Base-by-base conservation (phyloP, 345 rosid genomes). In the Alliaria petiolata region DNA sequence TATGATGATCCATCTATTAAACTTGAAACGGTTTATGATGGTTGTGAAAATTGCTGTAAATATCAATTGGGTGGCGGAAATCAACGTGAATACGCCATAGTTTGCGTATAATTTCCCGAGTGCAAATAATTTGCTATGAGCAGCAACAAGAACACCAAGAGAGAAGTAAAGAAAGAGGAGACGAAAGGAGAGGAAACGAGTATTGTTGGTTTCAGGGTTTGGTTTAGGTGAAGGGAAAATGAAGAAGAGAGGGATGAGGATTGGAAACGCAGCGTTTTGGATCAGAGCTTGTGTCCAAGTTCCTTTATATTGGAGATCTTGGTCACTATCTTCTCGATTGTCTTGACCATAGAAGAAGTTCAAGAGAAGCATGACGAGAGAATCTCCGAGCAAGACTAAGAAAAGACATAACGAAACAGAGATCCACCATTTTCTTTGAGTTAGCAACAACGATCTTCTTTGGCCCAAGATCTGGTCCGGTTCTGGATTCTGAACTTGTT, bases 1-100 rank as follows among this genome's bases (percentile, higher is more conserved):
- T 25, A 76, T 79, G 30, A 82, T 52, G 1, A 82, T 81, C 44
- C 81, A 83, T 38, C 77, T 15, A 7, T 78, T 82, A 55, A 82
- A 67, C 75, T 79, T 83, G 30, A 82, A 76, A 25, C 72, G 65
- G 59, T 84, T 83, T 42, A 81, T 54, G 52, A 80, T 52, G 56
- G 61, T 56, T 13, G 81, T 71, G 55, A 83, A 81, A 2, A 84
- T 13, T 1, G 77, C 75, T 14, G 72, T 85, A 20, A 75, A 76
- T 1, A 70, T 76, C 58, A 85, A 20, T 30, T 88, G 95, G 11
- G 85, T 66, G 0, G 85, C 15, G 2, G 47, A 34, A 20, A 53
- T 62, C 56, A 71, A 76, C 14, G 73, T 45, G 59, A 78, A 78
- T 4, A 78, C 6, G 22, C 39, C 73, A 16, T 28, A 78, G 22